Evolutionary conservation across 768 basidiomycete species (phyloP).

Genomic region (Leccinellum rugosiceps): DNA sequence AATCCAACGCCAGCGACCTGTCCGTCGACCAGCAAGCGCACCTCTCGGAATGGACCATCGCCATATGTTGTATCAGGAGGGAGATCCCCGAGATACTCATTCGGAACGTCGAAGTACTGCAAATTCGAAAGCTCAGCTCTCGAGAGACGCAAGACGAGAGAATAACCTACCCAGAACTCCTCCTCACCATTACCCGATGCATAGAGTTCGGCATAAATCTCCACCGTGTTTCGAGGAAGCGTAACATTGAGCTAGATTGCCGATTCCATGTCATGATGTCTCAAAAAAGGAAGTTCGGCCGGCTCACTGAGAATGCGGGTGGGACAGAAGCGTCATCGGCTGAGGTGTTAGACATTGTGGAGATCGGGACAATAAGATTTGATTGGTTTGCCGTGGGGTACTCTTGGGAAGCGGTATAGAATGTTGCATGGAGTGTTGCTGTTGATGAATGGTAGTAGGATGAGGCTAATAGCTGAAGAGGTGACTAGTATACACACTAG

Average conservation of each 20-base stretch:
- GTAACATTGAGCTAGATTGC: constrained; percentile 57
- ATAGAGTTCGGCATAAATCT: constrained; percentile 66
- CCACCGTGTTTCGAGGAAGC: constrained; percentile 64
- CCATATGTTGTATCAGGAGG: constrained; percentile 46
- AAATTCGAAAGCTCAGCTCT: not conserved
- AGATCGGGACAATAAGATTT: constrained; percentile 66
- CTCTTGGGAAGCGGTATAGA: constrained; percentile 55
- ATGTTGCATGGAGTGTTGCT: constrained; percentile 72
- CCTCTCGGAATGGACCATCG: constrained; percentile 59
- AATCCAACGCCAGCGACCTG: constrained; percentile 53
- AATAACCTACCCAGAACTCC: constrained; percentile 69
- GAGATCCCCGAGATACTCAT: constrained; percentile 53
- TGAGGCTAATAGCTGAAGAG: not conserved
- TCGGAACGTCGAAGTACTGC: constrained; percentile 67
- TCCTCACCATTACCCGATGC: constrained; percentile 65
- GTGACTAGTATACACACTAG: constrained; percentile 41
- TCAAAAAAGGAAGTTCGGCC: constrained; percentile 4
- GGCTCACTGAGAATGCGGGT: constrained; percentile 61
- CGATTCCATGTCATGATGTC: not conserved
- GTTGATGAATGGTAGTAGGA: not conserved
- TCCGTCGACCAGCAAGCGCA: constrained; percentile 57
- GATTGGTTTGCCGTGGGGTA: constrained; percentile 59
- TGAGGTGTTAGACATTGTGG: constrained; percentile 57
- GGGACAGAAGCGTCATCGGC: constrained; percentile 77
- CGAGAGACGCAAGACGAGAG: not conserved